Evolutionary conservation across 2,329 filamentous ascomycete species (phyloP).

Genomic region (Curvularia spicifera): DNA sequence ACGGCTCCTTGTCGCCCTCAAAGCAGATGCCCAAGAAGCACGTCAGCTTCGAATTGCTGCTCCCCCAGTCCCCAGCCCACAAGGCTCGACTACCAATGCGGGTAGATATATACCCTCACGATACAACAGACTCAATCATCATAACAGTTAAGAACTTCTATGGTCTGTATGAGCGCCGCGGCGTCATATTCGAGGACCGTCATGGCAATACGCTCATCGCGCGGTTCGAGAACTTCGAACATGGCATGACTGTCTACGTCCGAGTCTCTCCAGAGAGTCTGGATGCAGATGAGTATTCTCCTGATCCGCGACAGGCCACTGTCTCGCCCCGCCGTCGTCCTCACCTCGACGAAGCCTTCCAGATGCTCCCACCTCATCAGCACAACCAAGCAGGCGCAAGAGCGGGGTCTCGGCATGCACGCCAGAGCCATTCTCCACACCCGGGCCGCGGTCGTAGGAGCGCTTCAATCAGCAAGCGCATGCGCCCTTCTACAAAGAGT

Average conservation of each 20-base stretch:
- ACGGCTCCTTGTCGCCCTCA: slow-evolving; percentile 46
- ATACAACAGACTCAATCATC: slow-evolving; percentile 96
- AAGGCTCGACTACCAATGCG: slow-evolving; percentile 81
- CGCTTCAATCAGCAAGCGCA: slow-evolving; percentile 74
- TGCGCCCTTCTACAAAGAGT: slow-evolving; percentile 71
- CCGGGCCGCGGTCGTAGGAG: slow-evolving; percentile 75
- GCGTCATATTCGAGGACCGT: slow-evolving; percentile 94
- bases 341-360: slow-evolving; percentile 68
- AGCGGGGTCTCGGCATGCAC: slow-evolving; percentile 70
- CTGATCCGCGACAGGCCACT: slow-evolving; percentile 56
- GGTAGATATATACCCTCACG: slow-evolving; percentile 91
- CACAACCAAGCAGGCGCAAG: slow-evolving; percentile 70
- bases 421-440: slow-evolving; percentile 79
- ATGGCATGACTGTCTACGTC: slow-evolving; percentile 93
- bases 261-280: slow-evolving; percentile 72
- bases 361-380: slow-evolving; percentile 66
- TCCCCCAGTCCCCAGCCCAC: slow-evolving; percentile 70
- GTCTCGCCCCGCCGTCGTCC: slow-evolving; percentile 59
- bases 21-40: slow-evolving; percentile 63
- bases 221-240: slow-evolving; percentile 91
- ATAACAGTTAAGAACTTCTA: slow-evolving; percentile 99
- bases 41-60: slow-evolving; percentile 79
- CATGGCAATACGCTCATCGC: slow-evolving; percentile 90
- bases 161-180: slow-evolving; percentile 83
- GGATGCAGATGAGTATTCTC: slow-evolving; percentile 54